phyloP scores from a whole-genome alignment of 176 grass and related monocot genomes.

The Cocos nucifera region DNA sequence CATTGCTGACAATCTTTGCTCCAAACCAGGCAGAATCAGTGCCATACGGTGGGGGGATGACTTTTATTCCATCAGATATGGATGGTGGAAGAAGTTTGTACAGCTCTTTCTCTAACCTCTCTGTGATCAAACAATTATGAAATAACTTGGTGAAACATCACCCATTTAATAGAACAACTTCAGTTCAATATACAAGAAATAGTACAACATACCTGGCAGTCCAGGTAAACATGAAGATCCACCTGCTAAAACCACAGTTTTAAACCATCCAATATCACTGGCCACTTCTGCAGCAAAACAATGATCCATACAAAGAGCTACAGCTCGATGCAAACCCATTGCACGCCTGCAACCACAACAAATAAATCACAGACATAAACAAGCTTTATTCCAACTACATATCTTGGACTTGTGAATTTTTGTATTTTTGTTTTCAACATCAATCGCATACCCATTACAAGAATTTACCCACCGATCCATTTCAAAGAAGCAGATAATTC shows the following conservation, averaged over 20 bases:
- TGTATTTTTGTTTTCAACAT: too few species aligned
- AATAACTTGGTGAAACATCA: not conserved
- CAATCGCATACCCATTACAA: too few species aligned
- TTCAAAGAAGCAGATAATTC: too few species aligned
- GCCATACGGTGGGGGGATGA: constrained; percentile 58
- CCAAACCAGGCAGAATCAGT: constrained; percentile 76
- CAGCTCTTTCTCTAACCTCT: constrained; percentile 80
- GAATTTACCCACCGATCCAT: too few species aligned
- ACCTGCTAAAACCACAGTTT: constrained; percentile 76
- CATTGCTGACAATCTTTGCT: constrained; percentile 86
- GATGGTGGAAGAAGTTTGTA: constrained; percentile 41
- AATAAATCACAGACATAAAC: constrained; percentile 7
- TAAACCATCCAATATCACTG: constrained; percentile 66
- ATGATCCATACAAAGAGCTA: constrained; percentile 89
- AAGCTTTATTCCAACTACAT: too few species aligned
- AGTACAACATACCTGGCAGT: constrained; percentile 51
- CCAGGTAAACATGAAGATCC: constrained; percentile 80
- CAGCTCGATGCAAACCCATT: constrained; percentile 77
- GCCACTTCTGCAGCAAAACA: constrained; percentile 52
- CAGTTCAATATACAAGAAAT: too few species aligned
- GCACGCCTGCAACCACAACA: constrained; percentile 43
- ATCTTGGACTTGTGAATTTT: too few species aligned
- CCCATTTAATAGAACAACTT: not conserved
- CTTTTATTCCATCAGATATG: constrained; percentile 79
- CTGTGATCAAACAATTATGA: constrained; percentile 26